Evolutionary conservation across 164 flowering plant species (phyloP), one percentile per base, ranked within the genome.

Genomic region (Umbellularia californica): DNA sequence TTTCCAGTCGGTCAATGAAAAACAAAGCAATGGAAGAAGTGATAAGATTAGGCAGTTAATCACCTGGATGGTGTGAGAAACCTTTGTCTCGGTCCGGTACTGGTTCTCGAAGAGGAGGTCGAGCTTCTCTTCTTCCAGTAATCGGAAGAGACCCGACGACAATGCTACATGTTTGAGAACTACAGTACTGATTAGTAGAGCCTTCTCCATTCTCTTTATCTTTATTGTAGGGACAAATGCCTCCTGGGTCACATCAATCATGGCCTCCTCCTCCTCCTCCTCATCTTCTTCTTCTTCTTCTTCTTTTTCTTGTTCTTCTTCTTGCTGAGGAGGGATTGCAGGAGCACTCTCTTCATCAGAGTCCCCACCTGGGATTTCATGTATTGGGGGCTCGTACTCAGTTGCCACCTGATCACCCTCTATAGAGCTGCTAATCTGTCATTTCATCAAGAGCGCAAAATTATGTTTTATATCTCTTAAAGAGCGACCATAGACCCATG

Each of bases 91-190:
- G 7, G 76, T 79, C 64, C 81, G 72, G 55, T 75, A 76, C 71
- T 79, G 81, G 63, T 69, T 75, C 70, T 75, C 81, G 23, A 5
- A 75, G 33, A 70, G 66, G 6, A 79, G 72, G 55, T 79, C 76
- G 24, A 79, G 73, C 78, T 76, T 72, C 58, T 79, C 81, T 69
- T 79, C 76, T 64, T 79, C 81, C 3, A 79, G 65, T 19, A 79
- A 1, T 1, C 27, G 33, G 64, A 79, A 79, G 17, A 79, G 78
- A 50, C 50, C 60, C 23, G 81, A 79, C 17, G 78, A 68, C 15
- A 79, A 41, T 11, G 81, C 70, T 1, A 76, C 66, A 3, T 76
- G 67, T 58, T 79, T 79, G 50, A 68, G 71, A 63, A 79, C 81
- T 3, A 75, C n/a, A 2, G 81, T 75, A 65, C 71, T 75, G 50